Percentiles rank a stretch among this genome's conserved stretches.
Evolutionary conservation across 495 filamentous ascomycete species (phyloP).

Genomic region (Xylaria cubensis): DNA sequence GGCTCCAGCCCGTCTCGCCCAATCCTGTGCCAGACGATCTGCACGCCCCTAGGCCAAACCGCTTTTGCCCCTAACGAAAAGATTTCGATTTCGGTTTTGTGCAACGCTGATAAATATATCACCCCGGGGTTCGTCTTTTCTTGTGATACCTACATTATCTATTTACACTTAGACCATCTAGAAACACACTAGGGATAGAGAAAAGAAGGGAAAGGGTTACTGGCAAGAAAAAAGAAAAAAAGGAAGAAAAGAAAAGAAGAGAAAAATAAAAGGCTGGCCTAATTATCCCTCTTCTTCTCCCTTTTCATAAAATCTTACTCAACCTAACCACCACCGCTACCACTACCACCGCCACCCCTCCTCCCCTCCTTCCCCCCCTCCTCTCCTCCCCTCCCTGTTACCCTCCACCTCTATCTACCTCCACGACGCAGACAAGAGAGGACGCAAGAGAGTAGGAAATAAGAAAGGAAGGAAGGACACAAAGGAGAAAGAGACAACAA

Average conservation of each 20-base stretch:
- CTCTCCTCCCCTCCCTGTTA: too few species aligned
- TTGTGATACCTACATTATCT: background rate
- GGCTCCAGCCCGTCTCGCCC: background rate
- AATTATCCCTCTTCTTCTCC: background rate
- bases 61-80: background rate
- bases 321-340: background rate
- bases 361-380: background rate
- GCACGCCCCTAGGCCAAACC: background rate
- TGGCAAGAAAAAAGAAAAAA: too few species aligned
- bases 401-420: background rate
- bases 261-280: background rate
- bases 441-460: background rate
- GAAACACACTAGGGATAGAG: background rate
- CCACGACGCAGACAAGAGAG: background rate
- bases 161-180: background rate
- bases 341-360: background rate
- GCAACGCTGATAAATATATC: constrained; percentile 6
- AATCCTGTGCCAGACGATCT: constrained; percentile 5
- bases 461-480: background rate
- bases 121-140: background rate
- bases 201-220: background rate
- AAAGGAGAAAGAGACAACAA: constrained; percentile 13
- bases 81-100: background rate
- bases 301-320: background rate
- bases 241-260: background rate